A percentile compares a stretch with the other conserved stretches of the same genome.
These are phyloP conservation scores for Periconia sp. DNA, from an alignment of 2,329 filamentous ascomycete genomes.

Conservation along the genomic window DNA sequence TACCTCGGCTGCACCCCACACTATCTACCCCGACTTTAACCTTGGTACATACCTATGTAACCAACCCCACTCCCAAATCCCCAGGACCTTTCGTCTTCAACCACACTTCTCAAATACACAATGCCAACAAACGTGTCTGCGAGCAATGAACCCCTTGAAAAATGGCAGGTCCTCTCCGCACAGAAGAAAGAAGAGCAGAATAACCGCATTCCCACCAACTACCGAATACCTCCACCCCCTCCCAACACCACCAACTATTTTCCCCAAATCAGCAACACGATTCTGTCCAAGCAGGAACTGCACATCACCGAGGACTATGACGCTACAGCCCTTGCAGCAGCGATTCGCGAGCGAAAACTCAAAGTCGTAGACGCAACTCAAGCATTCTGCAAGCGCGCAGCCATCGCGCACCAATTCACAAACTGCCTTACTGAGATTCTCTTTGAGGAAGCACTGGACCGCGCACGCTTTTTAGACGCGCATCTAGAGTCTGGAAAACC, in stretches of 20 bases:
- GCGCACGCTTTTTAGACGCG: constrained; percentile 43
- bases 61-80: too few relatives aligned
- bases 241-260: constrained; percentile 37
- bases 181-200: constrained; percentile 48
- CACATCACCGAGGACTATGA: constrained; percentile 39
- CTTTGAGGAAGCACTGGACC: constrained; percentile 40
- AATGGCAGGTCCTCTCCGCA: constrained; percentile 45
- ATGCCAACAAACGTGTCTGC: too few relatives aligned
- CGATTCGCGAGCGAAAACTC: constrained; percentile 24
- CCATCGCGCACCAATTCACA: constrained; percentile 61
- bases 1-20: too few relatives aligned
- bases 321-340: constrained; percentile 32
- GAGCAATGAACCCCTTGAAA: too few relatives aligned
- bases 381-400: constrained; percentile 57
- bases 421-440: constrained; percentile 49
- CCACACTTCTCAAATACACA: too few relatives aligned
- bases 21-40: too few relatives aligned
- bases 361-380: constrained; percentile 48
- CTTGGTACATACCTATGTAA: too few relatives aligned
- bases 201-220: constrained; percentile 47
- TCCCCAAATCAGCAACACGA: constrained; percentile 17
- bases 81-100: too few relatives aligned
- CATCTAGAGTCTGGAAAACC: constrained; percentile 42
- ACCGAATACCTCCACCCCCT: constrained; percentile 40
- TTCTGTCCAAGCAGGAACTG: constrained; percentile 35